phyloP scores from a whole-genome alignment of 169 alveolate genomes.

The Plasmodium coatneyi region DNA sequence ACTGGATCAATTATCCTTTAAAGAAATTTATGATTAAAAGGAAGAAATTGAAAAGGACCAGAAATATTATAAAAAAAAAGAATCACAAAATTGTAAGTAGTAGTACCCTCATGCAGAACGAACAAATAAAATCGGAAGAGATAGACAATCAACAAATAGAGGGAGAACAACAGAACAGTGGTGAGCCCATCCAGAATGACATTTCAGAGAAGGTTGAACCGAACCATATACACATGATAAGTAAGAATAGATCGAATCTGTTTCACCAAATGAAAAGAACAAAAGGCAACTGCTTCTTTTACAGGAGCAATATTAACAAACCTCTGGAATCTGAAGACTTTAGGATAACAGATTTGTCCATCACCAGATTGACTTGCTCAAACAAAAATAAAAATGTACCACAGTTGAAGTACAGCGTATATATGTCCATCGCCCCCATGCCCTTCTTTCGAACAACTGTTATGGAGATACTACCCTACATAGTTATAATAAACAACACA shows the following conservation, averaged over 20 bases:
- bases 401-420: conserved; percentile 81
- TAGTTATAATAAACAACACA: conserved; percentile 76
- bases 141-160: background rate
- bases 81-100: background rate
- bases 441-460: conserved; percentile 89
- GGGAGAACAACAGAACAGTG: background rate
- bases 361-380: conserved; percentile 58
- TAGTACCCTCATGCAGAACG: background rate
- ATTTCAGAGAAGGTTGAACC: background rate
- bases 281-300: conserved; percentile 31
- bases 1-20: conserved; percentile 49
- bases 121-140: background rate
- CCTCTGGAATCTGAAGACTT: conserved; percentile 71
- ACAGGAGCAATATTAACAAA: conserved; percentile 41
- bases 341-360: conserved; percentile 58
- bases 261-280: background rate
- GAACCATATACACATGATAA: background rate
- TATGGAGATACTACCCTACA: conserved; percentile 85
- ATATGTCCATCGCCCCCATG: conserved; percentile 87
- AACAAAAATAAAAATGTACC: conserved; percentile 80
- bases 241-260: background rate
- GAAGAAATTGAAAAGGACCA: conserved; percentile 18
- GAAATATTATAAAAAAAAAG: conserved; percentile 4
- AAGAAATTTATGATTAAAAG: conserved; percentile 53
- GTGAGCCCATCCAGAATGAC: background rate